Conservation (phyloP, 1,284 basidiomycete species). For the Ustilago xerochloae region DNA sequence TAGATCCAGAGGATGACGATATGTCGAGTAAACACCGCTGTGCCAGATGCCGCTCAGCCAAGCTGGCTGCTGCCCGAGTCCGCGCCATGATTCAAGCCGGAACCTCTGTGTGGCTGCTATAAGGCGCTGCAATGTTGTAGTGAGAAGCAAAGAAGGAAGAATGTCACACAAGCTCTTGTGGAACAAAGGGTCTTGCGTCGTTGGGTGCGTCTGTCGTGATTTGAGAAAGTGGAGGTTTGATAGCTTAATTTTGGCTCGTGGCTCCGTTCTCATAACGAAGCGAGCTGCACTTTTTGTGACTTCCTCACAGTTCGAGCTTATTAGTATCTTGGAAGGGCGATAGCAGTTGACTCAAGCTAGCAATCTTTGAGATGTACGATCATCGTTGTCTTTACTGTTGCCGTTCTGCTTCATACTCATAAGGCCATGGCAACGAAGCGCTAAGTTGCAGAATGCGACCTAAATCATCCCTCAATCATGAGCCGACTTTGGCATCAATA, state of each 20-base stretch:
- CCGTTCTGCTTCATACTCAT: too few species aligned
- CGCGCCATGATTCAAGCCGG: constrained; percentile 13
- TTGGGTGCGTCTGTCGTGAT: too few species aligned
- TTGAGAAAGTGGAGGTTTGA: constrained; percentile 23
- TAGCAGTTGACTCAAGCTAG: too few species aligned
- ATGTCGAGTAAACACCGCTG: neutral
- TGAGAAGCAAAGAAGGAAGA: neutral
- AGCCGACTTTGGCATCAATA: too few species aligned
- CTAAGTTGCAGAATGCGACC: too few species aligned
- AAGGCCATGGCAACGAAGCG: too few species aligned
- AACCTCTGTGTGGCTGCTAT: neutral
- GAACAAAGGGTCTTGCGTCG: constrained; percentile 4
- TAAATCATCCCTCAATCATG: too few species aligned
- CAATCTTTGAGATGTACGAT: too few species aligned
- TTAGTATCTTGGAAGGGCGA: too few species aligned
- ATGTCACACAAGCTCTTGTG: neutral
- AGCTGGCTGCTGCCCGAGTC: constrained; percentile 6
- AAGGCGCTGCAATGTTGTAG: neutral
- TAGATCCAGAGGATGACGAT: neutral
- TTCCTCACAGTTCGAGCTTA: neutral
- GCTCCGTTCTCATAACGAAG: constrained; percentile 13
- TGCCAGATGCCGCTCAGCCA: constrained; percentile 13
- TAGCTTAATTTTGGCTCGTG: neutral
- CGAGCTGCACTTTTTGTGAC: neutral
- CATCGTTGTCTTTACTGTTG: too few species aligned